A percentile compares a stretch with the other conserved stretches of the same genome.
These are phyloP conservation scores for Diophrys sp. DNA, from an alignment of 73 alveolate genomes.

Conservation along the genomic window DNA sequence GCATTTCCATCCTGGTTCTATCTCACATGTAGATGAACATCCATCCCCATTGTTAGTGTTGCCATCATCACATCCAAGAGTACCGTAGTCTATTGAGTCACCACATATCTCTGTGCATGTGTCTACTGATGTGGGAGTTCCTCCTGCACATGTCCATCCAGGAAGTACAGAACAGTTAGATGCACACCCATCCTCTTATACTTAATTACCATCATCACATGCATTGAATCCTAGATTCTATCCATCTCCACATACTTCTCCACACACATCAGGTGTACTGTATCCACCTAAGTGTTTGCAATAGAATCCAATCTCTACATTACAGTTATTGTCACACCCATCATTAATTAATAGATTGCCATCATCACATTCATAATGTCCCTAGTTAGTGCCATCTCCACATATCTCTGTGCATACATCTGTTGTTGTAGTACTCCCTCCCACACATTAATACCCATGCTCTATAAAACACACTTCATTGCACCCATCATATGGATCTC, in stretches of 20 bases:
- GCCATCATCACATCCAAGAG: conserved; percentile 55
- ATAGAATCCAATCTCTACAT: conserved; percentile 14
- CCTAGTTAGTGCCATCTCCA: conserved; percentile 53
- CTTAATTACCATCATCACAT: conserved; percentile 57
- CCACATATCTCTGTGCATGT: conserved; percentile 45
- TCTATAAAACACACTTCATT: conserved; percentile 30
- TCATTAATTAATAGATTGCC: conserved; percentile 54
- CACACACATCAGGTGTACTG: conserved; percentile 19
- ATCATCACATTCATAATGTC: conserved; percentile 53
- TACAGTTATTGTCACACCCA: conserved; percentile 39
- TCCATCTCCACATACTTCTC: conserved; percentile 36
- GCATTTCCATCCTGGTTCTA: conserved; percentile 57
- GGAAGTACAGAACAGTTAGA: conserved; percentile 35
- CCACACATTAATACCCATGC: conserved; percentile 35
- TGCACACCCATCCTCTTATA: conserved; percentile 49
- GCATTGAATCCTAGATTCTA: conserved; percentile 7
- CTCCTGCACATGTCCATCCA: conserved; percentile 50
- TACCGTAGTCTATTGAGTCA: conserved; percentile 22
- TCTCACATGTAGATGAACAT: conserved; percentile 34
- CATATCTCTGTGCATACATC: conserved; percentile 34
- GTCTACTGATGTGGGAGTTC: conserved; percentile 13
- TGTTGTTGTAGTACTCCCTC: conserved; percentile 24
- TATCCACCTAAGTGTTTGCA: conserved; percentile 19
- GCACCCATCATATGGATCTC: conserved; percentile 49
- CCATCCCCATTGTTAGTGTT: conserved; percentile 49